phyloP scores from a whole-genome alignment of 2,329 filamentous ascomycete genomes.

The Intubia oerlemansii region DNA sequence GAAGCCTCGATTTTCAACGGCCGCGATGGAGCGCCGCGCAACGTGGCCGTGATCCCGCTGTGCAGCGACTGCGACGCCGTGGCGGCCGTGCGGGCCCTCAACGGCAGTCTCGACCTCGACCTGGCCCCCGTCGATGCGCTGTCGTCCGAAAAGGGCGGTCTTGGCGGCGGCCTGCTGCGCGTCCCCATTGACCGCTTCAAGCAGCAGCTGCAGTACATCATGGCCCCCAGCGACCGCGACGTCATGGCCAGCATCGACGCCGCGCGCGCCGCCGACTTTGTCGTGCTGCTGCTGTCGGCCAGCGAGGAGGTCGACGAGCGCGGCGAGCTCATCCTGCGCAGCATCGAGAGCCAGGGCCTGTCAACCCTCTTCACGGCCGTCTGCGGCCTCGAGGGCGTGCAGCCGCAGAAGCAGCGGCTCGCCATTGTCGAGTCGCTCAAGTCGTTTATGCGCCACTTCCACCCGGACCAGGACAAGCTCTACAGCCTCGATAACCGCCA shows the following conservation, averaged over 20 bases:
- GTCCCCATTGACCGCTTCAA: constrained; percentile 78
- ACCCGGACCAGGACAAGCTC: constrained; percentile 78
- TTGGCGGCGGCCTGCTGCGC: constrained; percentile 15
- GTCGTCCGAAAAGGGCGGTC: no score
- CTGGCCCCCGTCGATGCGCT: constrained; percentile 23
- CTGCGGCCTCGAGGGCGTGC: constrained; percentile 55
- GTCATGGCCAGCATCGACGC: constrained; percentile 64
- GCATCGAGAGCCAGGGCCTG: constrained; percentile 82
- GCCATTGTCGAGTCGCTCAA: constrained; percentile 67
- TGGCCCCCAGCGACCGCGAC: constrained; percentile 47
- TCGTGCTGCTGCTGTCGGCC: constrained; percentile 67
- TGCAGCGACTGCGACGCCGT: constrained; percentile 49
- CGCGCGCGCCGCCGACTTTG: constrained; percentile 74
- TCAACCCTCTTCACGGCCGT: constrained; percentile 80
- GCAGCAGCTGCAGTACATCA: constrained; percentile 64
- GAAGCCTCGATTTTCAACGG: constrained; percentile 70
- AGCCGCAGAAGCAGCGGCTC: constrained; percentile 51
- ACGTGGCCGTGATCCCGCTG: constrained; percentile 74
- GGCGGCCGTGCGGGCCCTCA: constrained; percentile 48
- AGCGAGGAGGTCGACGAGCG: constrained; percentile 65
- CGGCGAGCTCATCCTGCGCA: constrained; percentile 67
- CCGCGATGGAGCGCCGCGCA: constrained; percentile 64
- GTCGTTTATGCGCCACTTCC: constrained; percentile 86
- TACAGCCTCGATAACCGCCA: constrained; percentile 74
- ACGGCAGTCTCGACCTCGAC: constrained; percentile 60